A percentile compares a stretch with the other conserved stretches of the same genome.
These are phyloP conservation scores for Cyclospora cayetanensis DNA, from an alignment of 169 alveolate genomes.

Conservation along the genomic window DNA sequence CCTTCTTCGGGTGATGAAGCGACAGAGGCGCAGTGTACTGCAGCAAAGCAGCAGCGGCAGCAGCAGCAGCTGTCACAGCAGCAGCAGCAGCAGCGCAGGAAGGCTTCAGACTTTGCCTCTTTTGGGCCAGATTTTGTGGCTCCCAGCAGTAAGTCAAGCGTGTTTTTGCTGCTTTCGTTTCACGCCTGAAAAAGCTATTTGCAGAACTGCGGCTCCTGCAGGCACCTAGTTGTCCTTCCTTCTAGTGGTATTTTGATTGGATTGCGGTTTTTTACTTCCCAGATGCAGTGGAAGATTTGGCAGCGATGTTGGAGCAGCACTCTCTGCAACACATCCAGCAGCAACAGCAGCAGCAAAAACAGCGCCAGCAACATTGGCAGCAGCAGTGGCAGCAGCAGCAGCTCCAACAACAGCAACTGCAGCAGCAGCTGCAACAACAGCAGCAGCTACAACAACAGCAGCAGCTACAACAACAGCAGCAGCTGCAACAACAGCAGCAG, in stretches of 20 bases:
- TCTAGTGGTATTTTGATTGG: not conserved
- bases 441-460: slow-evolving; percentile 7
- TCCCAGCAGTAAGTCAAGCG: not conserved
- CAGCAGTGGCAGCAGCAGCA: slow-evolving; percentile 18
- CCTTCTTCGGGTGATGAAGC: slow-evolving; percentile 37
- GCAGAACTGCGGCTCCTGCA: not conserved
- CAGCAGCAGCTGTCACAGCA: slow-evolving; percentile 29
- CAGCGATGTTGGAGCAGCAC: slow-evolving; percentile 56
- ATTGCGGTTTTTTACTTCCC: no score
- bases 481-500: not conserved
- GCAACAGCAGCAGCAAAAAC: no score
- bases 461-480: slow-evolving; percentile 8
- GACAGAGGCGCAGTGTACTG: not conserved
- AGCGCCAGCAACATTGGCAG: not conserved
- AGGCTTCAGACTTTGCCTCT: slow-evolving; percentile 12
- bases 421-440: not conserved
- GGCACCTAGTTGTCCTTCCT: not conserved
- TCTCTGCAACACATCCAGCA: slow-evolving; percentile 25
- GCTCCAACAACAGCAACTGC: slow-evolving; percentile 27
- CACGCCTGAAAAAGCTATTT: not conserved
- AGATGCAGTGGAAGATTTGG: slow-evolving; percentile 9
- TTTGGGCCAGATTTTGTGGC: not conserved
- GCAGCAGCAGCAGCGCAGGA: not conserved
- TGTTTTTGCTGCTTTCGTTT: not conserved
- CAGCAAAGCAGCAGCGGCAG: slow-evolving; percentile 19